A percentile compares a stretch with the other conserved stretches of the same genome.
Evolutionary conservation across 164 flowering plant species (phyloP).

Genomic region (Amborella trichopoda): DNA sequence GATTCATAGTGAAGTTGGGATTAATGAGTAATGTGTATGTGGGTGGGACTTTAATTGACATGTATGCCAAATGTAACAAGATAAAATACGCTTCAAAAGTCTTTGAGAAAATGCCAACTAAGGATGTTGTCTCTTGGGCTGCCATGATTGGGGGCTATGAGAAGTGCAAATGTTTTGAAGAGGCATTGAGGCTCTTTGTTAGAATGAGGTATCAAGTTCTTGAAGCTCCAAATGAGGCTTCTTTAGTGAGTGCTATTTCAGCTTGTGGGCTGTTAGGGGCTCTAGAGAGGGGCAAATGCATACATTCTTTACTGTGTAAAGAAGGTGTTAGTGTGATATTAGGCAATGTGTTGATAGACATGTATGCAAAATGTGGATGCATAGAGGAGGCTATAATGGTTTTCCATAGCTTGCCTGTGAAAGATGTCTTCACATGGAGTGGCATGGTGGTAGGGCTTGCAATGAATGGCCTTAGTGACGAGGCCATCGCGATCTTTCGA

Average conservation of each 20-base stretch:
- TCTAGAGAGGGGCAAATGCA: constrained; percentile 42
- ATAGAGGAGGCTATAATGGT: constrained; percentile 23
- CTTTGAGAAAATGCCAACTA: neutral
- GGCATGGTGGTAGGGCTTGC: constrained; percentile 62
- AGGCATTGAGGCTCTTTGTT: constrained; percentile 36
- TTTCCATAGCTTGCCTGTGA: constrained; percentile 27
- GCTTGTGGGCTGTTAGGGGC: constrained; percentile 39
- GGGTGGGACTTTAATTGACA: constrained; percentile 10
- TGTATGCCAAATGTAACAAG: neutral
- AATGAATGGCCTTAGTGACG: constrained; percentile 37
- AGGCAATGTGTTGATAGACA: constrained; percentile 50
- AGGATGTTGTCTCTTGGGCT: neutral
- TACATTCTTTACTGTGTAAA: constrained; percentile 48
- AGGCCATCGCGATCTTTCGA: constrained; percentile 47
- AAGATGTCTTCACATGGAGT: constrained; percentile 64
- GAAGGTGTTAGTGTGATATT: constrained; percentile 23
- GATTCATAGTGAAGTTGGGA: constrained; percentile 11
- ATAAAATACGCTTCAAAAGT: neutral
- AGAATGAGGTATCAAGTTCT: constrained; percentile 32
- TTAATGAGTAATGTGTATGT: constrained; percentile 11
- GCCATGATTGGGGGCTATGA: constrained; percentile 1
- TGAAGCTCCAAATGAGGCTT: constrained; percentile 58
- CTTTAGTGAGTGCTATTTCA: constrained; percentile 57
- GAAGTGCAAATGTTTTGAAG: constrained; percentile 23
- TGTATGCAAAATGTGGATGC: constrained; percentile 61